Evolutionary conservation across 805 yeast species (phyloP).

Genomic region (Ogataea ganodermae): DNA sequence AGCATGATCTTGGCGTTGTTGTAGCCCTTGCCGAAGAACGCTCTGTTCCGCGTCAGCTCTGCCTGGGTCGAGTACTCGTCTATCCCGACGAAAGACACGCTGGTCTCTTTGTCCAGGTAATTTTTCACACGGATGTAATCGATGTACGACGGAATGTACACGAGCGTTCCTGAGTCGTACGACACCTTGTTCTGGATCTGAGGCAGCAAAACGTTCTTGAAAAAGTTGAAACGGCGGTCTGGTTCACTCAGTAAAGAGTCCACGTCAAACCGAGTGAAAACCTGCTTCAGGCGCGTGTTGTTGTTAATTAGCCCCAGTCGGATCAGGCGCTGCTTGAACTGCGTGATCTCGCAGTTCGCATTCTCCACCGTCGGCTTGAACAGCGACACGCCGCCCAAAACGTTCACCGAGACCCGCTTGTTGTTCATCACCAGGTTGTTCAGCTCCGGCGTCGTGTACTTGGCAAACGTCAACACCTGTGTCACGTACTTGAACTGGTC

Average conservation of each 20-base stretch:
- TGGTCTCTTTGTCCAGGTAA: conserved; percentile 63
- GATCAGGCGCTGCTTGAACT: conserved; percentile 49
- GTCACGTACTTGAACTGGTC: conserved; percentile 73
- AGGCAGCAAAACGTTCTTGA: conserved; percentile 73
- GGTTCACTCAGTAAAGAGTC: conserved; percentile 65
- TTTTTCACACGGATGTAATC: conserved; percentile 82
- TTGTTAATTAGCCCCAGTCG: conserved; percentile 35
- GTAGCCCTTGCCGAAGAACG: conserved; percentile 55
- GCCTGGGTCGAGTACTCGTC: conserved; percentile 82
- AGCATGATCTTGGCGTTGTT: conserved; percentile 54
- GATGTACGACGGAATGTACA: conserved; percentile 82
- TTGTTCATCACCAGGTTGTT: conserved; percentile 55
- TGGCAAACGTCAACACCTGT: conserved; percentile 78
- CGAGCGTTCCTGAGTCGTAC: conserved; percentile 71
- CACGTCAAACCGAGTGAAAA: conserved; percentile 70
- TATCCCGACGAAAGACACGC: conserved; percentile 64
- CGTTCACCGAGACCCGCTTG: conserved; percentile 48
- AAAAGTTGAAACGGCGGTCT: conserved; percentile 78
- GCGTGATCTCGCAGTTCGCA: conserved; percentile 56
- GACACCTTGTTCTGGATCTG: conserved; percentile 61
- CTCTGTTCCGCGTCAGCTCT: conserved; percentile 70
- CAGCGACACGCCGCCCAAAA: conserved; percentile 57
- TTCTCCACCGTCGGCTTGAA: conserved; percentile 50
- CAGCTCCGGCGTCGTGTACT: conserved; percentile 77
- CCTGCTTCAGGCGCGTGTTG: conserved; percentile 57